Base-by-base conservation (phyloP, 371 early-diverging fungal species). In the Nematocida homosporus region DNA sequence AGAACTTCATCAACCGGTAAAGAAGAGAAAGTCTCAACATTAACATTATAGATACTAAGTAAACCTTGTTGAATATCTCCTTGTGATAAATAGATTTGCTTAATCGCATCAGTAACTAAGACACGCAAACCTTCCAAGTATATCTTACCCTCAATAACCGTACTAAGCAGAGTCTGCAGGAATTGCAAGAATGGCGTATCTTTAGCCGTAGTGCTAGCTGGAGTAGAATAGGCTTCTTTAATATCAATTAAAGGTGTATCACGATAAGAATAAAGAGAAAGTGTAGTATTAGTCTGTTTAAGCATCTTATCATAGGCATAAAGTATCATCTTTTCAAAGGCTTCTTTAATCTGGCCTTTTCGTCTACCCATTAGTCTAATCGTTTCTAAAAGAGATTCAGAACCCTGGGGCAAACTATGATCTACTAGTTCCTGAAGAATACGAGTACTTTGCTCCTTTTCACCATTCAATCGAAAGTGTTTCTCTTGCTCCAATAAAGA, bases 21-120 rank as follows among this genome's bases (percentile, higher is more conserved):
- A 6, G 65, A 60, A 16, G 80, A 79, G 69, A 85, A 85, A 48
- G 85, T 85, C 53, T 85, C 85, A 20, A 83, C 57, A 29, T 83
- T 79, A 6, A 85, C 78, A 40, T 72, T 53, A 47, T 78, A 77
- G 32, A 83, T 61, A 38, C 65, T 42, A 41, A 65, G 55, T 38
- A 83, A 48, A 5, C 81, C 82, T 50, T 64, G 51, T 32, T 65
- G 55, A 16, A 18, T 18, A 23, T 65, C 56, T 1, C 54, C 52
- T n/a, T 38, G 25, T 25, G 16, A 16, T 32, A 76, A 44, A 54
- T 56, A 69, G 47, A 64, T 81, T 5, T 66, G 55, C 52, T 78
- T 81, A 5, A 84, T 55, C 13, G 65, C 35, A 30, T 78, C 61
- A 23, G 79, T 75, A n/a, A 81, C 55, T 27, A 65, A 35, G 23